phyloP scores from a whole-genome alignment of 2,329 filamentous ascomycete species.

The Claviceps fusiformis region DNA sequence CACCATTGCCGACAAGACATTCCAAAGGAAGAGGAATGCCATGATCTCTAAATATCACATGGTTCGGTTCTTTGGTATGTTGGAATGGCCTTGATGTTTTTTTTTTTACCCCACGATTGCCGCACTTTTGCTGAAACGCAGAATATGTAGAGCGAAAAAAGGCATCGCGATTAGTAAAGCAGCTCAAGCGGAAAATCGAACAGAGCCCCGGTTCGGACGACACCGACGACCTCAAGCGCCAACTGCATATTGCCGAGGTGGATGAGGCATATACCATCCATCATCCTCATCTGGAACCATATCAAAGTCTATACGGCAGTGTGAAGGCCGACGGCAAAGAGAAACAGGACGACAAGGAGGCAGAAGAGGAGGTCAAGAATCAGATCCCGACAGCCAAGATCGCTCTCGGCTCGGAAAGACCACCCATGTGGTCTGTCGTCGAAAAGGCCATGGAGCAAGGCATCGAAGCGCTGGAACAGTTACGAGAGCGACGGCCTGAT shows the following conservation, averaged over 20 bases:
- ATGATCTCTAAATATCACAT: constrained; percentile 75
- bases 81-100: neutral
- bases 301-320: constrained; percentile 48
- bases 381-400: constrained; percentile 26
- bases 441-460: constrained; percentile 51
- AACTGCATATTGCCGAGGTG: constrained; percentile 56
- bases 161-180: constrained; percentile 52
- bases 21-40: constrained; percentile 47
- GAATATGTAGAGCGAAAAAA: constrained; percentile 51
- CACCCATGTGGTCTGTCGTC: constrained; percentile 54
- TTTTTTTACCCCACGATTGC: neutral
- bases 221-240: constrained; percentile 33
- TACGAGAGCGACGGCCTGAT: constrained; percentile 38
- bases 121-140: neutral
- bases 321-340: constrained; percentile 23
- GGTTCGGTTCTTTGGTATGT: constrained; percentile 66
- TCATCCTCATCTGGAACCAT: constrained; percentile 57
- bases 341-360: constrained; percentile 20
- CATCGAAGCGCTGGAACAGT: constrained; percentile 31
- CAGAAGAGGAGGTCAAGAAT: constrained; percentile 24
- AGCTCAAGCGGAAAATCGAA: constrained; percentile 44
- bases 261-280: constrained; percentile 64
- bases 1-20: constrained; percentile 45
- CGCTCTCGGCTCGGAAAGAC: constrained; percentile 31
- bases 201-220: constrained; percentile 37